These are phyloP conservation scores for Fusarium anguioides DNA, from an alignment of 2,329 filamentous ascomycete species.

Conservation along the genomic window DNA sequence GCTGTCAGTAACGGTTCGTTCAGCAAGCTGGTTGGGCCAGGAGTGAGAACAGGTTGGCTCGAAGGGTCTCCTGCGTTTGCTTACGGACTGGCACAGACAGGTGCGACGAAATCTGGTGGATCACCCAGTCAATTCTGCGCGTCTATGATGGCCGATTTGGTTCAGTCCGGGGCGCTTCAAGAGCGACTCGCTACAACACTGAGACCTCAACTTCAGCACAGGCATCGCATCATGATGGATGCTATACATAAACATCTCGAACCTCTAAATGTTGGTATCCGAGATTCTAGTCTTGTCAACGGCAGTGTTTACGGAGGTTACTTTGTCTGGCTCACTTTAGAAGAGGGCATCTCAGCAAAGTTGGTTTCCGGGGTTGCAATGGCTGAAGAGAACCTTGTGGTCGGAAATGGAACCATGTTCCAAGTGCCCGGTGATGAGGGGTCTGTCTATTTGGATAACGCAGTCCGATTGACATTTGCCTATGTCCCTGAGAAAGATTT, in stretches of 20 bases:
- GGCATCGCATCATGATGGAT: conserved; percentile 63
- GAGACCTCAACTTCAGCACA: conserved; percentile 58
- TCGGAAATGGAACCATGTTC: conserved; percentile 78
- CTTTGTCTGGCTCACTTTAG: conserved; percentile 83
- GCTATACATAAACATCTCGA: conserved; percentile 70
- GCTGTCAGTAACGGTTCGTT: conserved; percentile 89
- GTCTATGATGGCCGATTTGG: conserved; percentile 61
- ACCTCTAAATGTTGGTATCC: conserved; percentile 68
- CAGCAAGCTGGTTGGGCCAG: conserved; percentile 86
- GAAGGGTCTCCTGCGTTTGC: conserved; percentile 72
- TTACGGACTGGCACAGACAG: conserved; percentile 63
- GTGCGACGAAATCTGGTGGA: conserved; percentile 66
- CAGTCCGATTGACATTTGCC: conserved; percentile 75
- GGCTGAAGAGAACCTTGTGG: conserved; percentile 71
- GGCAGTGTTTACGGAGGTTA: conserved; percentile 77
- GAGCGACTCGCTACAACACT: conserved; percentile 56
- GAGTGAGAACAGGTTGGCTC: conserved; percentile 87
- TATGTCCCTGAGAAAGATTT: conserved; percentile 77
- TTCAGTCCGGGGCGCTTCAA: conserved; percentile 58
- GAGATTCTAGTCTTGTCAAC: conserved; percentile 53
- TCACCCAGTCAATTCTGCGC: conserved; percentile 67
- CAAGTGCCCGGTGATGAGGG: conserved; percentile 69
- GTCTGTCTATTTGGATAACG: conserved; percentile 65
- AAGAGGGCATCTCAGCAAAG: conserved; percentile 60
- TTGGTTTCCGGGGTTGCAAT: conserved; percentile 68